Evolutionary conservation across 257 asterid genomes (phyloP).

Genomic region (Solanum raphanifolium): DNA sequence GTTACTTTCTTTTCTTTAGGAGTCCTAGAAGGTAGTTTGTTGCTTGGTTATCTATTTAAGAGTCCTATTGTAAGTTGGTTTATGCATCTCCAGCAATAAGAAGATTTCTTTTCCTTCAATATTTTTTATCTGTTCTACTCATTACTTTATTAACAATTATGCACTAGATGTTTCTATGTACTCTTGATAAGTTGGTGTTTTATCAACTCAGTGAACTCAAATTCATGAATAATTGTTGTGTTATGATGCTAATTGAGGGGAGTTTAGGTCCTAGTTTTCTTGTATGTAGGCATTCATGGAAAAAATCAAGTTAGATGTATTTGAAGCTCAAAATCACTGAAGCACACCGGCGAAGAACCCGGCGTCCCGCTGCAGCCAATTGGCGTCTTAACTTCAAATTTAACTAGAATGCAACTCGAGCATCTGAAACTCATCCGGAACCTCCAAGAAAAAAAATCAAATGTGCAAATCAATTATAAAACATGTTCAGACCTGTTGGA

Average conservation of each 20-base stretch:
- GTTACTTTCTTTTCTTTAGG: neutral
- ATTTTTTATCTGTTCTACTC: neutral
- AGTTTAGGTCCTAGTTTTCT: neutral
- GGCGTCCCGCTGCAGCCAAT: neutral
- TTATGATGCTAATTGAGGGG: neutral
- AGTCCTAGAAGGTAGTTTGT: neutral
- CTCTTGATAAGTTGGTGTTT: neutral
- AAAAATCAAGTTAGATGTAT: neutral
- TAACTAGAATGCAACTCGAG: neutral
- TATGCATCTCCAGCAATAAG: neutral
- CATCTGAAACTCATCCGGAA: neutral
- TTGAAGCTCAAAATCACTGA: no score
- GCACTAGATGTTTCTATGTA: neutral
- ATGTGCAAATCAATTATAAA: neutral
- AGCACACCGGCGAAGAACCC: neutral
- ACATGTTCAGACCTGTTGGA: neutral
- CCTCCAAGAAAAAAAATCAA: neutral
- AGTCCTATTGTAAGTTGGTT: neutral
- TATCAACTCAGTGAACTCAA: neutral
- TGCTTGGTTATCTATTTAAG: neutral
- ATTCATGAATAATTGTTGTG: neutral
- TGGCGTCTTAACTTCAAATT: neutral
- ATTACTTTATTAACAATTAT: neutral
- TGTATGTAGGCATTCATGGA: neutral
- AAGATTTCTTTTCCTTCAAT: neutral